phyloP scores from a whole-genome alignment of 2,329 filamentous ascomycete species.

The Colletotrichum brevisporum region DNA sequence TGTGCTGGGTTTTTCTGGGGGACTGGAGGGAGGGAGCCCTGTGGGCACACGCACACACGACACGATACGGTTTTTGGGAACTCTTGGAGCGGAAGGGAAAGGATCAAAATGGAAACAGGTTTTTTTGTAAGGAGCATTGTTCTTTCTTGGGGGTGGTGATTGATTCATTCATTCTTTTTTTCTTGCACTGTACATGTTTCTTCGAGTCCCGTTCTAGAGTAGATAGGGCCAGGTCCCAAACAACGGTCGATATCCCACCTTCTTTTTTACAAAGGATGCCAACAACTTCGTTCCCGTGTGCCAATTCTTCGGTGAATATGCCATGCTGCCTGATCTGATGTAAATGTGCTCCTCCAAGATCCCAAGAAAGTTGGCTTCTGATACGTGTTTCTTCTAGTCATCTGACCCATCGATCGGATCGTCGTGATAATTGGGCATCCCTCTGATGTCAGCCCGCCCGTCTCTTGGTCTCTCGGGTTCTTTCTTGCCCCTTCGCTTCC shows the following conservation, averaged over 20 bases:
- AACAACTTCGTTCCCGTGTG: neutral
- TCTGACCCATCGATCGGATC: conserved; percentile 41
- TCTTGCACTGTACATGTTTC: conserved; percentile 25
- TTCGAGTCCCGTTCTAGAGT: conserved; percentile 6
- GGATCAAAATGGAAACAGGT: neutral
- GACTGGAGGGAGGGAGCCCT: neutral
- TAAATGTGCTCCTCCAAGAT: conserved; percentile 1
- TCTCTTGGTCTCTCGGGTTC: conserved; percentile 20
- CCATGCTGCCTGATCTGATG: neutral
- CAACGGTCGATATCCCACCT: conserved; percentile 36
- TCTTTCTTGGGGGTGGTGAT: conserved; percentile 1
- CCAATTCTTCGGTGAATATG: neutral
- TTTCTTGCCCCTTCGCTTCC: conserved; percentile 3
- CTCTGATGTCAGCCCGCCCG: conserved; percentile 35
- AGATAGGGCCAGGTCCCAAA: conserved; percentile 37
- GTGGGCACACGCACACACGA: too few relatives aligned
- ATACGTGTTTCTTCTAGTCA: neutral
- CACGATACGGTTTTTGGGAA: too few relatives aligned
- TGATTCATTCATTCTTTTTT: conserved; percentile 4
- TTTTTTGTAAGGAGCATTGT: conserved; percentile 13
- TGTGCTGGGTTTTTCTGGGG: conserved; percentile 22
- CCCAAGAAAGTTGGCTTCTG: neutral
- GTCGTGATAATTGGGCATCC: conserved; percentile 32
- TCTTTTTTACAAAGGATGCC: conserved; percentile 33
- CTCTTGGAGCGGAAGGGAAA: neutral